phyloP scores from a whole-genome alignment of 345 rosid genomes.

The Sisymbrium altissimum region DNA sequence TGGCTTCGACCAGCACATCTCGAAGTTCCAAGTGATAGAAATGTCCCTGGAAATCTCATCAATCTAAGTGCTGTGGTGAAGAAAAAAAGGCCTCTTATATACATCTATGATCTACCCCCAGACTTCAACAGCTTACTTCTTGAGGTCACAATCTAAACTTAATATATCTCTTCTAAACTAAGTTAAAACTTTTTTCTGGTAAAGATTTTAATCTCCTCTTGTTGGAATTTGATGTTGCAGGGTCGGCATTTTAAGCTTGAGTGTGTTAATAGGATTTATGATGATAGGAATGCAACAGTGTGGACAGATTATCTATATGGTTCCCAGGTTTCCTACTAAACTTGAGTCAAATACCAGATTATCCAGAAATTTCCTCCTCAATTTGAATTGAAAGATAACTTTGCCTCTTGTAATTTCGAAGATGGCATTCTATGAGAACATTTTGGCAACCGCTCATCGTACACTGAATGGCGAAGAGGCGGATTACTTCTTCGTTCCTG shows the following conservation, averaged over 20 bases:
- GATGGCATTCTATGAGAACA: conserved; percentile 94
- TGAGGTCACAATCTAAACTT: conserved; percentile 60
- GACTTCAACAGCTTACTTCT: conserved; percentile 90
- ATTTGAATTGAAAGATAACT: background rate
- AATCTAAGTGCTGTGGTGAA: conserved; percentile 59
- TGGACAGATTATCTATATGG: conserved; percentile 96
- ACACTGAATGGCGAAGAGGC: conserved; percentile 96
- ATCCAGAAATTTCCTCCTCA: background rate
- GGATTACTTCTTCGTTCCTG: conserved; percentile 95
- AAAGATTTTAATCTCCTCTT: conserved; percentile 3
- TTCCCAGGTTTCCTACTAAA: conserved; percentile 58
- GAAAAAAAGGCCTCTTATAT: conserved; percentile 88
- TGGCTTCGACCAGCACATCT: conserved; percentile 93
- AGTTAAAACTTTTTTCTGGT: background rate
- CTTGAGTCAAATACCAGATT: background rate
- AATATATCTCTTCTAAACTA: background rate
- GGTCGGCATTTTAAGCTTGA: conserved; percentile 88
- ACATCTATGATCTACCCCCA: conserved; percentile 92
- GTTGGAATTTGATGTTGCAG: conserved; percentile 41
- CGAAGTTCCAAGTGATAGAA: conserved; percentile 48
- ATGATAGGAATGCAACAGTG: conserved; percentile 65
- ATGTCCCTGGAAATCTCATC: conserved; percentile 39
- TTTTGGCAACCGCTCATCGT: conserved; percentile 74
- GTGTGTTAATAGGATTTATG: conserved; percentile 88
- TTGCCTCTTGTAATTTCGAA: conserved; percentile 28